Percentiles rank a stretch among this genome's conserved stretches.
phyloP scores from a whole-genome alignment of 2,329 filamentous ascomycete species.

The Chalaropsis thielavioides region DNA sequence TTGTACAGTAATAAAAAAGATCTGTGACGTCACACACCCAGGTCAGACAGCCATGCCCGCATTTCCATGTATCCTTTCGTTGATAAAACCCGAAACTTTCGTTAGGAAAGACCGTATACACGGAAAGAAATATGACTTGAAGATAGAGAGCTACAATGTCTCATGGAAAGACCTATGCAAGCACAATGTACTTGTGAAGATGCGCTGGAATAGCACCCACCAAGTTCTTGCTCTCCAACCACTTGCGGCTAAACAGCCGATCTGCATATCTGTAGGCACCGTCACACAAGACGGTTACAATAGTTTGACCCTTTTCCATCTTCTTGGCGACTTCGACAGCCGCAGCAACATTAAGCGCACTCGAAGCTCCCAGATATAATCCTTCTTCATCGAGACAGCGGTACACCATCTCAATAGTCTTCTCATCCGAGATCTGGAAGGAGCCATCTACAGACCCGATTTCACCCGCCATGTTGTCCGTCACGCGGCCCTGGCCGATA shows the following conservation, averaged over 20 bases:
- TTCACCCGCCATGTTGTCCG: constrained; percentile 83
- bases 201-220: constrained; percentile 67
- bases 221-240: constrained; percentile 77
- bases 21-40: neutral
- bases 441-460: constrained; percentile 73
- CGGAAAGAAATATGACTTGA: neutral
- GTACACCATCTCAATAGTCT: constrained; percentile 97
- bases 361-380: constrained; percentile 86
- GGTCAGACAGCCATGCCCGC: neutral
- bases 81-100: neutral
- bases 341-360: constrained; percentile 85
- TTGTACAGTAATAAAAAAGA: constrained; percentile 19
- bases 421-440: constrained; percentile 73
- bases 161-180: constrained; percentile 42
- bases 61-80: neutral
- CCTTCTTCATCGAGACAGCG: constrained; percentile 91
- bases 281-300: constrained; percentile 89
- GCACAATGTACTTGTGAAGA: constrained; percentile 84
- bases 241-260: constrained; percentile 77
- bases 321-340: constrained; percentile 88
- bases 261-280: constrained; percentile 97
- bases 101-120: neutral
- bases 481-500: constrained; percentile 90
- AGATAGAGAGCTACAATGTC: neutral
- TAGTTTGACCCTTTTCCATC: constrained; percentile 73